A percentile compares a stretch with the other conserved stretches of the same genome.
phyloP scores from a whole-genome alignment of 164 flowering plant genomes.

The Santalum album region DNA sequence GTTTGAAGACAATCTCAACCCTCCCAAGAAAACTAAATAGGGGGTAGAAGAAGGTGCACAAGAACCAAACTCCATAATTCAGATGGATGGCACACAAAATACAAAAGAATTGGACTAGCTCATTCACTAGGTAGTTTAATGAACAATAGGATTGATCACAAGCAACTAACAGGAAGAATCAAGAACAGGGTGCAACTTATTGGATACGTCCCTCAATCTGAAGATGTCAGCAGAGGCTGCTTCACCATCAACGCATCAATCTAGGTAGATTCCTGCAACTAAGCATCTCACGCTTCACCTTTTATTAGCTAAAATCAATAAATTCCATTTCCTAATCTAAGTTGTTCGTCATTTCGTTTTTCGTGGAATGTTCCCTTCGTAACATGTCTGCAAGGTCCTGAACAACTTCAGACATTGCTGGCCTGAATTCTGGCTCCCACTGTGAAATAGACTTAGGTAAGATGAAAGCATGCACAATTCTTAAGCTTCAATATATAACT shows the following conservation, averaged over 20 bases:
- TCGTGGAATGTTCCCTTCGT: constrained; percentile 39
- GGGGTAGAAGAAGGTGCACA: no score
- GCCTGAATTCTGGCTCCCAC: constrained; percentile 84
- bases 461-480: not conserved
- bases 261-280: not conserved
- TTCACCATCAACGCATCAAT: not conserved
- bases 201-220: not conserved
- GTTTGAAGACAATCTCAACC: no score
- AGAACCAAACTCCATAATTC: not conserved
- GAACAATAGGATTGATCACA: constrained; percentile 11
- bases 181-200: not conserved
- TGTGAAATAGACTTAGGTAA: constrained; percentile 21
- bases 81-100: not conserved
- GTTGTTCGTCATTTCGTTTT: constrained; percentile 21
- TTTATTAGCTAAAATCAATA: constrained; percentile 3
- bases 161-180: constrained; percentile 4
- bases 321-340: not conserved
- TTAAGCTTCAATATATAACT: not conserved
- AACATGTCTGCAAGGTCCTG: constrained; percentile 65
- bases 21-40: no score
- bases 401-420: constrained; percentile 91
- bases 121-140: not conserved
- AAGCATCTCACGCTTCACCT: not conserved
- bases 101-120: constrained; percentile 11
- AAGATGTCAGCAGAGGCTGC: constrained; percentile 1